Evolutionary conservation across 371 early-diverging fungal genomes (phyloP), one percentile per base, ranked within the genome.

Genomic region (Fennellomyces sp.): DNA sequence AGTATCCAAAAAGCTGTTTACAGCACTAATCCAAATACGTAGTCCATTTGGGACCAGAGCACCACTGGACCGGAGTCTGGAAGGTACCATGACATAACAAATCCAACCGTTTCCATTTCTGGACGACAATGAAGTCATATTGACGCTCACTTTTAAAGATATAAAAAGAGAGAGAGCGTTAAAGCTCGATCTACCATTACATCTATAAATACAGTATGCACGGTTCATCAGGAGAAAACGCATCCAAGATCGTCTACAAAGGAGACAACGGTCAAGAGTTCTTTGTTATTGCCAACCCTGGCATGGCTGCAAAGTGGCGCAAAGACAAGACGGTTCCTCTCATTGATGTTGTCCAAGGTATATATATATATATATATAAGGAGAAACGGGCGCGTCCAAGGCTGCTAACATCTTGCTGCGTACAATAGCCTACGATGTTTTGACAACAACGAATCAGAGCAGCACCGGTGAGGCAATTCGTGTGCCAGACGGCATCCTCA

Each of bases 281-380:
- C 61, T 76, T 72, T 41, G 63, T 76, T n/a, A 58, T 76, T 47
- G 72, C 72, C 52, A 64, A 72, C 28, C 39, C 56, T 12, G 68
- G 54, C n/a, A 60, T 60, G 57, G 66, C 66, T 15, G 5, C 27
- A 36, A 76, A 72, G 57, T 76, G 70, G 70, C 56, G 55, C 28
- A 54, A 59, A 1, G 76, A 76, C 52, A 69, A 69, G 65, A 60
- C 70, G 0, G 64, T 65, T 45, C 76, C 76, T 30, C 39, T 76
- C 45, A 61, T 76, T 30, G 66, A 75, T 25, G 76, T 75, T 12
- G 76, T 69, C 29, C 68, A 72, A 64, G 60, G 35, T 33, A 33
- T 8, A 13, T 8, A 13, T 6, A 33, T 6, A 61, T 64, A 58
- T 39, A 5, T 21, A 29, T 7, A 30, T 27, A 0, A 11, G 15